Evolutionary conservation across 2,329 filamentous ascomycete species (phyloP).

Genomic region (Emergomyces pasteurianus): DNA sequence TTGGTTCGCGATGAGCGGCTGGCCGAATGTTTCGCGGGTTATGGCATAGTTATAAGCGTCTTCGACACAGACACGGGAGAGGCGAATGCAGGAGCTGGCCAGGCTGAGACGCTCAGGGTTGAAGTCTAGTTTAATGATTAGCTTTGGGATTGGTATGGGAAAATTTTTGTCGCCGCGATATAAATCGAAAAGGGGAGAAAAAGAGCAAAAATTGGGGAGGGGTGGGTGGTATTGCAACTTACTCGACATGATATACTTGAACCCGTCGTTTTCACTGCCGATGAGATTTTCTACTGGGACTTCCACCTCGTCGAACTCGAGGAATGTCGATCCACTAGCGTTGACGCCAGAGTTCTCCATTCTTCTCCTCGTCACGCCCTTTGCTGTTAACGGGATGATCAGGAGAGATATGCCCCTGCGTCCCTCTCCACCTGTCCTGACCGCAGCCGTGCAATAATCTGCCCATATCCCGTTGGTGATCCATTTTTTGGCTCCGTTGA

Average conservation of each 20-base stretch:
- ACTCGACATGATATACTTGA: constrained; percentile 61
- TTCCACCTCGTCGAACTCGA: constrained; percentile 61
- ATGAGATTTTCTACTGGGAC: constrained; percentile 59
- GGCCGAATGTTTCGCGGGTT: constrained; percentile 53
- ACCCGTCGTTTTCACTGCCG: constrained; percentile 56
- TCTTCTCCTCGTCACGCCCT: constrained; percentile 41
- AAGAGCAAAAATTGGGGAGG: constrained; percentile 3
- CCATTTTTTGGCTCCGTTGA: constrained; percentile 59
- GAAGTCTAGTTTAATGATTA: constrained; percentile 41
- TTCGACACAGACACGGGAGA: constrained; percentile 48
- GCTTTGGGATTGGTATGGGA: background rate
- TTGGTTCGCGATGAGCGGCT: constrained; percentile 45
- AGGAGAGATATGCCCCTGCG: constrained; percentile 45
- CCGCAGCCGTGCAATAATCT: constrained; percentile 50
- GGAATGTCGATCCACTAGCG: constrained; percentile 51
- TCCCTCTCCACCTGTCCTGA: constrained; percentile 46
- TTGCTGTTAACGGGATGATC: constrained; percentile 41
- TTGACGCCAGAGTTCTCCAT: constrained; percentile 57
- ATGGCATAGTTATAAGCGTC: constrained; percentile 52
- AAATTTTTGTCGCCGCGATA: background rate
- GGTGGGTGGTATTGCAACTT: constrained; percentile 5
- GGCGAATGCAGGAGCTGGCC: constrained; percentile 49
- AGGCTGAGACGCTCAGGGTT: constrained; percentile 63
- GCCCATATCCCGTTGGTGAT: constrained; percentile 53
- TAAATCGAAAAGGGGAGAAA: constrained; percentile 27